Percentiles rank a stretch among this genome's conserved stretches.
These are phyloP conservation scores for Centrapalus pauciflorus DNA, from an alignment of 129 eudicot species.

Conservation along the genomic window DNA sequence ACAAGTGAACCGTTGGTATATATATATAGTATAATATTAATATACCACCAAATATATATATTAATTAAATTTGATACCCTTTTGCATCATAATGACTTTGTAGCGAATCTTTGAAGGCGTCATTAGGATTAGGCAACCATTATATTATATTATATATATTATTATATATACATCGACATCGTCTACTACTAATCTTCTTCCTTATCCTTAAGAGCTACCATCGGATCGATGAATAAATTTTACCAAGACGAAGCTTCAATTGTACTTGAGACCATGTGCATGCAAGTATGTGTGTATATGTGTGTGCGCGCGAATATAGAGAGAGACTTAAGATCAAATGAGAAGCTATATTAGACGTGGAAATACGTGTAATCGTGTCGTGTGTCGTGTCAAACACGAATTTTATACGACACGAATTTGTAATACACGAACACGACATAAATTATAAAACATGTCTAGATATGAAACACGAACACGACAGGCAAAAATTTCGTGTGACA, in stretches of 20 bases:
- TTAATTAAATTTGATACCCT: not conserved
- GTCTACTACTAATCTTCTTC: conserved; percentile 8
- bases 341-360: too few relatives aligned
- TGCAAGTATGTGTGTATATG: too few relatives aligned
- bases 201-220: conserved; percentile 3
- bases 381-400: too few relatives aligned
- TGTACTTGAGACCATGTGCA: not conserved
- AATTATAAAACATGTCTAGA: too few relatives aligned
- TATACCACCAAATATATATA: not conserved
- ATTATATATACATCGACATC: not conserved
- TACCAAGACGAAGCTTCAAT: not conserved
- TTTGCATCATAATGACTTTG: conserved; percentile 12
- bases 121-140: conserved; percentile 5
- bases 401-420: too few relatives aligned
- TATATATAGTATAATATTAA: too few relatives aligned
- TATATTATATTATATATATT: not conserved
- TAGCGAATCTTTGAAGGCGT: conserved; percentile 13
- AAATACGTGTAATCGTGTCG: too few relatives aligned
- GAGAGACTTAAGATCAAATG: too few relatives aligned
- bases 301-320: too few relatives aligned
- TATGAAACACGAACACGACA: too few relatives aligned
- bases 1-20: not conserved
- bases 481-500: too few relatives aligned
- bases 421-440: too few relatives aligned
- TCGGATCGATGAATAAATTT: not conserved